Percentiles rank a stretch among this genome's conserved stretches.
Evolutionary conservation across 306 rosid species (phyloP).

Genomic region (Prunus mume): DNA sequence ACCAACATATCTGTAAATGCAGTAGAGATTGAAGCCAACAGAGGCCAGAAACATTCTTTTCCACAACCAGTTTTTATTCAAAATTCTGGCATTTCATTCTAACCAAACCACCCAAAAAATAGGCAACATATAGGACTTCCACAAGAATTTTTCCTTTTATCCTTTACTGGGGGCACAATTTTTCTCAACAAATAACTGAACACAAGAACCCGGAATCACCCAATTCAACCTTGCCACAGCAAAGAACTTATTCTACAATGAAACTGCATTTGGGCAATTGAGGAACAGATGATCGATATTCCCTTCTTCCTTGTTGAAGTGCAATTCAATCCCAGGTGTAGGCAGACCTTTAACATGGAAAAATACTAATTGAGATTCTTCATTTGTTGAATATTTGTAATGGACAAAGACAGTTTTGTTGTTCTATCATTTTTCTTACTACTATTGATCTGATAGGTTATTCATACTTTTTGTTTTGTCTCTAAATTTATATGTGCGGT

Average conservation of each 20-base stretch:
- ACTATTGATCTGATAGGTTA: slow-evolving; percentile 7
- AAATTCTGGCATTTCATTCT: not conserved
- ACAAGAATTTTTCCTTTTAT: not conserved
- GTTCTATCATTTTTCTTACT: not conserved
- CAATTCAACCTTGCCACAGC: not conserved
- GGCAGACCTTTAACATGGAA: not conserved
- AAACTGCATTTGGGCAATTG: not conserved
- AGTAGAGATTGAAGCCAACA: not conserved
- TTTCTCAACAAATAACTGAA: not conserved
- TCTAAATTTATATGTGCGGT: slow-evolving; percentile 13
- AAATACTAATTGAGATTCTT: slow-evolving; percentile 2
- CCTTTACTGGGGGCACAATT: not conserved
- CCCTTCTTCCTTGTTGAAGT: not conserved
- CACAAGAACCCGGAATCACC: too few species aligned
- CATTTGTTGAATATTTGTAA: not conserved
- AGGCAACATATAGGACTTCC: not conserved
- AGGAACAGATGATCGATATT: not conserved
- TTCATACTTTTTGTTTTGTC: not conserved
- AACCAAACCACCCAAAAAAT: not conserved
- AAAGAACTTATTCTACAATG: not conserved
- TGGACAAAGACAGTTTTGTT: not conserved
- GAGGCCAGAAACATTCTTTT: not conserved
- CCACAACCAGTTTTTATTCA: not conserved
- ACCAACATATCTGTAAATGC: not conserved
- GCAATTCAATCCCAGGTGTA: not conserved